phyloP scores from a whole-genome alignment of 176 grass and related monocot genomes.

The Chloris gayana region DNA sequence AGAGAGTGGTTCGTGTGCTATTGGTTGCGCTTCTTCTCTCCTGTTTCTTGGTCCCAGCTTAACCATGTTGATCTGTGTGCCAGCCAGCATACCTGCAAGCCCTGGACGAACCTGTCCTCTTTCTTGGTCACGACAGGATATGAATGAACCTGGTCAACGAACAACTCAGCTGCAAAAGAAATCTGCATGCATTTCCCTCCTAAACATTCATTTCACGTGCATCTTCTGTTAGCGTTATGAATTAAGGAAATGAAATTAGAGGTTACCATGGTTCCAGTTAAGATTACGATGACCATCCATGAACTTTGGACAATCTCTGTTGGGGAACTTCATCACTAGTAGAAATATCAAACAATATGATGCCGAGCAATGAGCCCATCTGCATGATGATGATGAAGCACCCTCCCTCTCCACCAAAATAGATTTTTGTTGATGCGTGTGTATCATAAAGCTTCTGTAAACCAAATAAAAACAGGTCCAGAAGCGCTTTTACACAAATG shows the following conservation, averaged over 20 bases:
- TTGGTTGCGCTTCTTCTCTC: not conserved
- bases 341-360: too few species aligned
- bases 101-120: not conserved
- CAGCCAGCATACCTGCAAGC: not conserved
- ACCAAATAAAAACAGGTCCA: conserved; percentile 7
- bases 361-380: too few species aligned
- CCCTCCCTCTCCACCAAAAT: too few species aligned
- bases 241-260: not conserved
- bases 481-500: conserved; percentile 20
- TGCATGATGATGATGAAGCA: too few species aligned
- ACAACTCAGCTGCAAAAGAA: not conserved
- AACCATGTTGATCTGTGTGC: not conserved
- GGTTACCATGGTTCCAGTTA: not conserved
- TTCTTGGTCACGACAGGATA: not conserved
- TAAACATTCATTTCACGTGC: not conserved
- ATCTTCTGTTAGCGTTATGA: not conserved
- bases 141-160: not conserved
- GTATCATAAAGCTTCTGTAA: conserved; percentile 43
- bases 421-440: too few species aligned
- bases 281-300: not conserved
- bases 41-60: not conserved
- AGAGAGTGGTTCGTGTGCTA: not conserved
- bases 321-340: too few species aligned
- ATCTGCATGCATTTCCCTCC: too few species aligned
- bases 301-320: not conserved